Evolutionary conservation across 768 basidiomycete genomes (phyloP), one percentile per base, ranked within the genome.

Genomic region (Kwoniella botswanensis): DNA sequence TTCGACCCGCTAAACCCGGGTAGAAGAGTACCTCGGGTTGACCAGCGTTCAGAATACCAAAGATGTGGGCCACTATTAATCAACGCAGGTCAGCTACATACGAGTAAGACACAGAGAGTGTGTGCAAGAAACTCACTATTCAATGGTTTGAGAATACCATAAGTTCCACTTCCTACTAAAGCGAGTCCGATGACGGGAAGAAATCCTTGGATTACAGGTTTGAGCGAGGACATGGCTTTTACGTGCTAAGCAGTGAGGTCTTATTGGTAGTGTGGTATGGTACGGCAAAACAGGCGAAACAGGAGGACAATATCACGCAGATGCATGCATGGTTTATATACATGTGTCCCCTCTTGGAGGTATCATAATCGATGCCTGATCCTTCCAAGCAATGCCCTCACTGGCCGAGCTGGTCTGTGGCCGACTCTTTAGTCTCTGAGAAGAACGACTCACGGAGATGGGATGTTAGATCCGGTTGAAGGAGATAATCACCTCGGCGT

Each of bases 111-210:
- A n/a, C n/a, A 29, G 29, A 29, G 2, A 29, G 35, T 35, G 35
- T 35, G 29, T 29, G 29, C 29, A 56, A 56, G 24, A 13, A 13
- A 2, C 57, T 15, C 35, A 59, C 57, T 41, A n/a, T 59, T 26
- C 17, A 59, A 41, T 29, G 57, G 57, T 6, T 59, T 59, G 29
- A 59, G 12, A 13, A 59, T 59, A 11, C 57, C 57, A 59, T 59
- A 59, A 29, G 29, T 35, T 26, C 57, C 57, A 41, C 57, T 59
- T 29, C 57, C 57, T 17, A 59, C 29, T 3, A 59, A 35, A 29
- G 57, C 57, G 10, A 59, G 26, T 2, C 57, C 57, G 15, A 59
- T 59, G 29, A 59, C 57, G n/a, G 57, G 57, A 41, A 35, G 12
- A 35, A 59, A 59, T 7, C 12, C 17, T 41, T 59, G 24, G 26